phyloP scores from a whole-genome alignment of 805 yeast species.

The Pichia phayaonensis region DNA sequence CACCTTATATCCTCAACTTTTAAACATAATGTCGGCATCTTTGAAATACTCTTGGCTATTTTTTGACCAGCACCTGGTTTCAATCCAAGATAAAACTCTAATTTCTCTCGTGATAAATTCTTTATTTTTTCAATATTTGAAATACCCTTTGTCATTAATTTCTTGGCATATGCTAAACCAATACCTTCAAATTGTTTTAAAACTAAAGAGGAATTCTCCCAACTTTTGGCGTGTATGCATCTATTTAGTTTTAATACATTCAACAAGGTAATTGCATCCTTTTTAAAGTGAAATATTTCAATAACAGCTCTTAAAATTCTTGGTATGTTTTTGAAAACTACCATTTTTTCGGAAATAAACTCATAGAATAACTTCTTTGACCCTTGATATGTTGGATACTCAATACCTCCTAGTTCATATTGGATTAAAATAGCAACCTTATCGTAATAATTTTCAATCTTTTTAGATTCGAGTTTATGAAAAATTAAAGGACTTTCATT shows the following conservation, averaged over 20 bases:
- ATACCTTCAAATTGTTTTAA: constrained; percentile 42
- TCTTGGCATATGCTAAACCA: constrained; percentile 34
- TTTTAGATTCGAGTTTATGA: constrained; percentile 29
- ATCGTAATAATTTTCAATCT: constrained; percentile 25
- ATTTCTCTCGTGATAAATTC: constrained; percentile 23
- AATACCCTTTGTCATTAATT: constrained; percentile 31
- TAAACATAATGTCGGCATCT: constrained; percentile 32
- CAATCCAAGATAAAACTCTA: constrained; percentile 36
- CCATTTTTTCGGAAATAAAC: constrained; percentile 37
- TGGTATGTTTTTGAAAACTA: constrained; percentile 35
- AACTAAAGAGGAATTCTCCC: constrained; percentile 42
- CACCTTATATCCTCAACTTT: constrained; percentile 11
- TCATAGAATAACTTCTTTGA: constrained; percentile 31
- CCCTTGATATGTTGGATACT: constrained; percentile 37
- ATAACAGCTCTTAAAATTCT: constrained; percentile 38
- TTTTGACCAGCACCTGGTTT: constrained; percentile 35
- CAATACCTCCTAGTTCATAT: constrained; percentile 43
- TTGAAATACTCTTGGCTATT: constrained; percentile 27
- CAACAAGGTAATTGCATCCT: constrained; percentile 36
- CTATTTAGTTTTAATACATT: constrained; percentile 33
- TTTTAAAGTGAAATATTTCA: constrained; percentile 35
- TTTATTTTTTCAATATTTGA: constrained; percentile 25
- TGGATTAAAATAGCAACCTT: constrained; percentile 39
- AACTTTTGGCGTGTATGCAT: constrained; percentile 36
- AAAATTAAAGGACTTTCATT: constrained; percentile 32